phyloP scores from a whole-genome alignment of 768 basidiomycete species.

The Lactifluus hygrophoroides region DNA sequence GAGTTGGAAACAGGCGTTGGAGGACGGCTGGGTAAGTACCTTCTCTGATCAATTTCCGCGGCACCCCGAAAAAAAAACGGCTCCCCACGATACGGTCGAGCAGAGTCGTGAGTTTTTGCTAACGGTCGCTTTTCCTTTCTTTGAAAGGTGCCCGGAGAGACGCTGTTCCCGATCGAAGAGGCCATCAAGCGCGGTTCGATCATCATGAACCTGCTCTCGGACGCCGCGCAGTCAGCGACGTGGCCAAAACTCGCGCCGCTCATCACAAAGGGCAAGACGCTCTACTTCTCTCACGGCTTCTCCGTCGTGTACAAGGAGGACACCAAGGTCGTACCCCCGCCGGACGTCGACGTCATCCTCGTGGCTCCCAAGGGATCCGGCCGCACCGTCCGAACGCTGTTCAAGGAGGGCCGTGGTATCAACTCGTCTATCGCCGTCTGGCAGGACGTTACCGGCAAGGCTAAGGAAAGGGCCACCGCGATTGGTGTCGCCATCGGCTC shows the following conservation, averaged over 20 bases:
- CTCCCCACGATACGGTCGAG: no score
- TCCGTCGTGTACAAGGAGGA: slow-evolving; percentile 97
- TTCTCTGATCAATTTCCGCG: neutral
- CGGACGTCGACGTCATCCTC: slow-evolving; percentile 96
- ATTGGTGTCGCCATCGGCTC: slow-evolving; percentile 92
- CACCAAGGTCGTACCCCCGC: slow-evolving; percentile 86
- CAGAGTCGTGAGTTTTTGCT: no score
- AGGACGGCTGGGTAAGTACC: slow-evolving; percentile 86
- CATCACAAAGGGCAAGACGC: slow-evolving; percentile 99
- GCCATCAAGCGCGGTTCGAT: slow-evolving; percentile 93
- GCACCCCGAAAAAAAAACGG: no score
- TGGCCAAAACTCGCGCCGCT: slow-evolving; percentile 86
- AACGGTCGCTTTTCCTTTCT: neutral
- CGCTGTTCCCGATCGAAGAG: slow-evolving; percentile 96
- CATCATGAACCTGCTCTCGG: slow-evolving; percentile 99
- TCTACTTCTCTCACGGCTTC: slow-evolving; percentile 99
- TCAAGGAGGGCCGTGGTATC: slow-evolving; percentile 99
- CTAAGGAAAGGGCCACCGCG: slow-evolving; percentile 93
- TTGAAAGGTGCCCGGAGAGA: slow-evolving; percentile 83
- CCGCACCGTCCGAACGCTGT: slow-evolving; percentile 96
- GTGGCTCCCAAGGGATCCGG: slow-evolving; percentile 99
- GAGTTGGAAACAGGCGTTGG: slow-evolving; percentile 91
- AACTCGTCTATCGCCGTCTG: slow-evolving; percentile 91
- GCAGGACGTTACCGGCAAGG: slow-evolving; percentile 98
- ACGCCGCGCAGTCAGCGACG: slow-evolving; percentile 97